A percentile compares a stretch with the other conserved stretches of the same genome.
Evolutionary conservation across 192 early-diverging fungal species (phyloP).

Genomic region (Coemansia sp.): DNA sequence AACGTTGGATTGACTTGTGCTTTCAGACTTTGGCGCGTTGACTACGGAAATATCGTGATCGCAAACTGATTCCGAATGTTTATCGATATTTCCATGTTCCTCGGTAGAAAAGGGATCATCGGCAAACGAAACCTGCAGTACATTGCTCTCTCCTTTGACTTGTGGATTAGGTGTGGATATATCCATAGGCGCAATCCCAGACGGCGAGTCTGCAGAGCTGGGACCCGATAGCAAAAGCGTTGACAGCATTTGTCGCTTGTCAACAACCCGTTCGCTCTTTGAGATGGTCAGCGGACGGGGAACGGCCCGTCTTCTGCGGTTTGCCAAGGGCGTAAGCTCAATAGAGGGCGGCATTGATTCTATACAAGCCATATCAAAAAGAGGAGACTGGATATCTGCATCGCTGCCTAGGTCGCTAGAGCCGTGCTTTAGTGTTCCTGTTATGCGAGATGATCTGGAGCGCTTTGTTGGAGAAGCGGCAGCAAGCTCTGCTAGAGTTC

Average conservation of each 20-base stretch:
- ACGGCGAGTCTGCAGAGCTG: background rate
- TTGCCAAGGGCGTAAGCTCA: constrained; percentile 29
- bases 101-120: background rate
- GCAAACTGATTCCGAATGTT: background rate
- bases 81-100: background rate
- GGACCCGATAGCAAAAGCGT: constrained; percentile 19
- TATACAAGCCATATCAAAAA: constrained; percentile 2
- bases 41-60: background rate
- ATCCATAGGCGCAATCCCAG: constrained; percentile 6
- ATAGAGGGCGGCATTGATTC: constrained; percentile 8
- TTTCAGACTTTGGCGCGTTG: background rate
- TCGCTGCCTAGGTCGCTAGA: constrained; percentile 26
- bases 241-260: constrained; percentile 44
- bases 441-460: background rate
- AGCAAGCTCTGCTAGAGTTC: background rate
- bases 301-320: constrained; percentile 24
- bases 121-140: background rate
- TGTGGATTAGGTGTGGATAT: background rate
- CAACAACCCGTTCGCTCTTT: constrained; percentile 33
- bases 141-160: background rate
- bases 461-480: background rate
- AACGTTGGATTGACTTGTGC: background rate
- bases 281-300: constrained; percentile 30
- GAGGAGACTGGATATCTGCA: background rate
- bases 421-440: background rate